Evolutionary conservation across 2,329 filamentous ascomycete genomes (phyloP), one percentile per base, ranked within the genome.

Genomic region (Coniella lustricola): DNA sequence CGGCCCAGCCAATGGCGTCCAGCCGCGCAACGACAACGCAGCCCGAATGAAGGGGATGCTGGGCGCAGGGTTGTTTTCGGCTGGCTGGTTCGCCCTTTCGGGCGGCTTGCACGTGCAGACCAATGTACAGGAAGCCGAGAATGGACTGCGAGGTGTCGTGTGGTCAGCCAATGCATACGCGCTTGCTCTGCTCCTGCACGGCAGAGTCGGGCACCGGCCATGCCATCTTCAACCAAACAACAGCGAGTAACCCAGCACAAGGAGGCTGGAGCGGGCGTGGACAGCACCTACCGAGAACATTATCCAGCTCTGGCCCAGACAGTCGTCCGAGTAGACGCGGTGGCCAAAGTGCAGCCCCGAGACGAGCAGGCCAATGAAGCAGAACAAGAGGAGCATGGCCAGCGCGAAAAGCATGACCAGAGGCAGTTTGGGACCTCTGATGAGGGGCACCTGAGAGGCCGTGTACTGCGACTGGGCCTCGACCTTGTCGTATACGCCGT

Each of bases 1-100:
- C 54, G 0, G 54, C 41, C 65, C 65, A 67, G 8, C 62, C 47
- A 0, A 59, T 52, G 1, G 57, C 39, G 0, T 57, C 57, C 14
- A 63, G 55, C 1, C 62, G 57, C 0, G 60, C 59, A 3, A 62
- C 45, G 20, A 66, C 56, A 37, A 60, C 51, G 29, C 59, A 55
- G 49, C 57, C 60, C 7, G 63, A 60, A 32, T 66, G 61, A 7
- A 66, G 54, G 5, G 60, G 59, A 16, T 61, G 57, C n/a, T 60
- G 58, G 12, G 42, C 32, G 12, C 59, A 52, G 2, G 57, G 48
- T 8, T 58, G 57, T 2, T 50, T 44, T 12, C 56, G 56, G 21
- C 55, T 44, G 34, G 61, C 55, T 8, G 51, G 43, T 29, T 57
- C 53, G 16, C 51, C 54, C 14, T 51, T 55, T 8, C 52, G 46